Percentiles rank a stretch among this genome's conserved stretches.
phyloP scores from a whole-genome alignment of 352 stramenopile species.

The Phytophthora boehmeriae region DNA sequence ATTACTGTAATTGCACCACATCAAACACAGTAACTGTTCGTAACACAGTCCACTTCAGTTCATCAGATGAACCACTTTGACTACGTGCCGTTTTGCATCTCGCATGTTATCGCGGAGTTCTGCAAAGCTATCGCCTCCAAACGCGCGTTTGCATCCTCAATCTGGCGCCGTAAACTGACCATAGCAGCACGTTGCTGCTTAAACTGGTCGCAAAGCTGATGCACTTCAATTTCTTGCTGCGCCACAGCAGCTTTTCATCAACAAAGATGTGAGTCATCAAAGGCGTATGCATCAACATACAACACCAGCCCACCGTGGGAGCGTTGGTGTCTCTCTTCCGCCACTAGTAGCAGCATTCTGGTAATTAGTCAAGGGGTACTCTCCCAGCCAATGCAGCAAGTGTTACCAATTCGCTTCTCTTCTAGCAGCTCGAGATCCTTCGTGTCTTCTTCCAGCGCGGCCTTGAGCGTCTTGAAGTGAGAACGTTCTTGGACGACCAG shows the following conservation, averaged over 20 bases:
- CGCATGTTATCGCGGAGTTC: conserved; percentile 16
- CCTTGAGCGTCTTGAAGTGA: conserved; percentile 45
- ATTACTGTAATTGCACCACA: conserved; percentile 16
- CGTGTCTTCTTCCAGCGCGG: conserved; percentile 26
- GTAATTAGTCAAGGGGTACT: background rate
- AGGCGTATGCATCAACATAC: background rate
- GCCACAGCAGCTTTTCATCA: conserved; percentile 36
- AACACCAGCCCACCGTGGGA: conserved; percentile 32
- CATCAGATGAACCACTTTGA: too few species aligned
- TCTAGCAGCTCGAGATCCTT: conserved; percentile 45
- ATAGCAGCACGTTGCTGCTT: conserved; percentile 36
- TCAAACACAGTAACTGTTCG: background rate
- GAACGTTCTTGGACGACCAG: conserved; percentile 45
- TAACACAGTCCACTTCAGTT: background rate
- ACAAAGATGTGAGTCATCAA: conserved; percentile 4
- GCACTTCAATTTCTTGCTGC: conserved; percentile 41
- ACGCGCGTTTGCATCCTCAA: conserved; percentile 23
- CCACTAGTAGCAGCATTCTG: conserved; percentile 26
- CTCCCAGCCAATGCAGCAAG: background rate
- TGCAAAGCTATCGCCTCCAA: conserved; percentile 27
- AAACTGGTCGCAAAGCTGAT: conserved; percentile 34
- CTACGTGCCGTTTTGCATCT: conserved; percentile 24
- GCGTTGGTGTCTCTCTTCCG: conserved; percentile 47
- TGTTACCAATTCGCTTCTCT: conserved; percentile 50
- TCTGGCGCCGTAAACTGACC: conserved; percentile 38